Evolutionary conservation across 1,284 basidiomycete genomes (phyloP).

Genomic region (Moesziomyces aphidis): DNA sequence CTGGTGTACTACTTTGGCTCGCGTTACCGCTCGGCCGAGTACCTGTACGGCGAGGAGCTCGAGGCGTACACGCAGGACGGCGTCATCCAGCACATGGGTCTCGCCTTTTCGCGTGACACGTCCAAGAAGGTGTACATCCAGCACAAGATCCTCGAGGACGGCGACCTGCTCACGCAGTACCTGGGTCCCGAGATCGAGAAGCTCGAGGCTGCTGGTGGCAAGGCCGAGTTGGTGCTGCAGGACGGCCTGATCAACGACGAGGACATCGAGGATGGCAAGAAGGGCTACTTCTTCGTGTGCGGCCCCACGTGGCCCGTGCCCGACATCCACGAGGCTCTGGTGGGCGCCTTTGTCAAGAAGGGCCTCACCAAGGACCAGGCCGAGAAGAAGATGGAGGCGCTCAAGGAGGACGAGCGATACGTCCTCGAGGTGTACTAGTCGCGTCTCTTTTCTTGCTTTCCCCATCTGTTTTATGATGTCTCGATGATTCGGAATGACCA

Average conservation of each 20-base stretch:
- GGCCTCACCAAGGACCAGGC: conserved; percentile 78
- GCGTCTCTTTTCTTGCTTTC: not conserved
- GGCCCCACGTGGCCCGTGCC: conserved; percentile 99
- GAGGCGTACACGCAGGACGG: conserved; percentile 79
- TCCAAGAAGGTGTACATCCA: conserved; percentile 95
- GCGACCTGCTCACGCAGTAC: conserved; percentile 76
- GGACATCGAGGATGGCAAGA: conserved; percentile 52
- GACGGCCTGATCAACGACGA: conserved; percentile 70
- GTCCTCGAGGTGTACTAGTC: conserved; percentile 83
- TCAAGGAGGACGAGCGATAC: conserved; percentile 98
- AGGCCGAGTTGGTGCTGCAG: conserved; percentile 66
- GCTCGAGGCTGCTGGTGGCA: conserved; percentile 71
- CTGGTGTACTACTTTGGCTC: conserved; percentile 99
- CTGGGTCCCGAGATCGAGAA: conserved; percentile 70
- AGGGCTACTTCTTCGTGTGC: conserved; percentile 88
- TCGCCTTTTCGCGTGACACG: conserved; percentile 96
- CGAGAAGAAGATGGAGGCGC: conserved; percentile 83
- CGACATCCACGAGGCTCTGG: conserved; percentile 92
- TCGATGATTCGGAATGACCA: not conserved
- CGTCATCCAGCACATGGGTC: conserved; percentile 86
- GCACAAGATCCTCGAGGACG: conserved; percentile 95
- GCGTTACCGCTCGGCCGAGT: conserved; percentile 92
- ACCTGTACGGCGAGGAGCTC: conserved; percentile 91
- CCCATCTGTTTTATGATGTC: not conserved
- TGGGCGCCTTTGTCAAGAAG: conserved; percentile 79